Percentiles rank a stretch among this genome's conserved stretches.
Conservation (phyloP, 2,329 filamentous ascomycete genomes). For the Colletotrichum echinochloae region DNA sequence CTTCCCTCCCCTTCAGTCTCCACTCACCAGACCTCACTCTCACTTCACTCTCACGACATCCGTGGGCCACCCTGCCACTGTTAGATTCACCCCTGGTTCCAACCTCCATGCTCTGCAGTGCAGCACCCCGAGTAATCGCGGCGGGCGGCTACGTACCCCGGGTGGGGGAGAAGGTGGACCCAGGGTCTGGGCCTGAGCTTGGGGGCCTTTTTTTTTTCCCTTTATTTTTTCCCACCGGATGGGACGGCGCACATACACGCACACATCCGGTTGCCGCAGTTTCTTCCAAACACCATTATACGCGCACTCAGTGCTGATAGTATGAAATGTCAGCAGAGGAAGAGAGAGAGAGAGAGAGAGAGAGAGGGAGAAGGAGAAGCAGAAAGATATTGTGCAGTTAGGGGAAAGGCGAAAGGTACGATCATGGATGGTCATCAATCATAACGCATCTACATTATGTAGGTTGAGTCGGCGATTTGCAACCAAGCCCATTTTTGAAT, state of each 20-base stretch:
- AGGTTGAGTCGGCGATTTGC: neutral
- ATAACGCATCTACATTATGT: neutral
- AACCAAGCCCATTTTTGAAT: conserved; percentile 3
- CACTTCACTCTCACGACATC: conserved; percentile 25
- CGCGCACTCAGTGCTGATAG: neutral
- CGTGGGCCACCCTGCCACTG: neutral
- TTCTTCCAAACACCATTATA: neutral
- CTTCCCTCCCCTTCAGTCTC: neutral
- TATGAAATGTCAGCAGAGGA: neutral
- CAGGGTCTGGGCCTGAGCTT: neutral
- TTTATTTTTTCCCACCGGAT: neutral
- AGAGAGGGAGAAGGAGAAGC: neutral
- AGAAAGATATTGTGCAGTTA: neutral
- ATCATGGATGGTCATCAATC: neutral
- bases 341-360: too few relatives aligned
- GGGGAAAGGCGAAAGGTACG: neutral
- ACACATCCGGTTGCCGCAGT: neutral
- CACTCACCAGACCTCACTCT: conserved; percentile 19
- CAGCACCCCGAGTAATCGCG: conserved; percentile 33
- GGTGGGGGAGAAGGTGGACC: conserved; percentile 19
- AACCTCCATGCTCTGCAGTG: conserved; percentile 18
- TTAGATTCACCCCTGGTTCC: conserved; percentile 33
- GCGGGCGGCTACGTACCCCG: conserved; percentile 38
- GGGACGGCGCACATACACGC: neutral
- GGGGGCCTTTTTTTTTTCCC: neutral